Base-by-base conservation (phyloP, 2,329 filamentous ascomycete genomes). In the Fusarium mundagurra region DNA sequence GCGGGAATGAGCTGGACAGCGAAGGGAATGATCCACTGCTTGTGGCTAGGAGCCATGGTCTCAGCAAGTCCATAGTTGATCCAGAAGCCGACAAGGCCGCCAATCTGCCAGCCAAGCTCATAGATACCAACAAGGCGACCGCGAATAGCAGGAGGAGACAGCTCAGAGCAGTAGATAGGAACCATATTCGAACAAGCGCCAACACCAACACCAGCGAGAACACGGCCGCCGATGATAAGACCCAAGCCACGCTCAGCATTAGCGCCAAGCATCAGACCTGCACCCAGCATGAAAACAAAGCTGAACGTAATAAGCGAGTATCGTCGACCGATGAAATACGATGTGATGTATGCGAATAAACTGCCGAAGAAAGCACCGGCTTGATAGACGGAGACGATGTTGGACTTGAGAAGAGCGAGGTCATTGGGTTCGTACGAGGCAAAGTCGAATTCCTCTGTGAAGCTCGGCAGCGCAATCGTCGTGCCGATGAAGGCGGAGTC, bases 291-390 rank as follows among this genome's bases (percentile, higher is more conserved):
- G 82, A 95, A 95, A 70, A 95, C 76, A 34, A 88, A 62, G 8
- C 86, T 83, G 78, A 91, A 92, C 39, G 90, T 70, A 72, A 90
- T 84, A 5, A 95, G 84, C 18, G 90, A 91, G 78, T 86, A 88
- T 77, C 89, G 89, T 38, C 93, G 88, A 24, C 93, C 93, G 71
- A 92, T 84, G 80, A 88, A 93, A 83, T 92, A 91, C 24, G 88
- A 90, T 34, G 89, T 87, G 9, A 85, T 86, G 74, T 93, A 95
- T 54, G 91, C 92, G 67, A 89, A 87, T 38, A 94, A 83, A n/a
- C 91, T 90, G 51, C 94, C 93, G 76, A 96, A 95, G 85, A 96
- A 95, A 65, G 93, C 93, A 64, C 93, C 93, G 18, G 93, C 94
- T 82, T 96, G 94, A 83, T 94, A 95, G 64, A 92, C 89, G 24